Conservation (phyloP, 176 grass and related monocot species). For the Oryza meridionalis region DNA sequence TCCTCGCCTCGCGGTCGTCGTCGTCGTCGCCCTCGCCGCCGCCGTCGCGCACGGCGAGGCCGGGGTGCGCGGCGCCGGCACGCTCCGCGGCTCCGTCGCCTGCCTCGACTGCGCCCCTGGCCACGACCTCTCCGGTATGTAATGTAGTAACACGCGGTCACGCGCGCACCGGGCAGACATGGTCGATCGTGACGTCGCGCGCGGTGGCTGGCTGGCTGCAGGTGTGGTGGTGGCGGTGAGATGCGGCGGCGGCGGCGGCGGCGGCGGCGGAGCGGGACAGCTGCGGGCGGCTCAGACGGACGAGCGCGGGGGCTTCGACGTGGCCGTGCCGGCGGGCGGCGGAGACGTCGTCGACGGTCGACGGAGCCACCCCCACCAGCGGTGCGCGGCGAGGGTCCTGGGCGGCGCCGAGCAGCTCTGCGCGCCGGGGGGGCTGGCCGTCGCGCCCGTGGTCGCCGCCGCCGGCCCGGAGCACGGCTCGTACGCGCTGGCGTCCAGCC, state of each 20-base stretch:
- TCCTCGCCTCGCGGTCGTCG: not conserved
- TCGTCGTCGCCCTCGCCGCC: slow-evolving; percentile 10
- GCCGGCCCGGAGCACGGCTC: not conserved
- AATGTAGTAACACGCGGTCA: too few relatives aligned
- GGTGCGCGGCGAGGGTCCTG: slow-evolving; percentile 48
- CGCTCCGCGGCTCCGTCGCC: slow-evolving; percentile 40
- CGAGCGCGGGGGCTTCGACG: slow-evolving; percentile 36
- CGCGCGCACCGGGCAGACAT: too few relatives aligned
- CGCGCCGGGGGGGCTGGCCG: slow-evolving; percentile 30
- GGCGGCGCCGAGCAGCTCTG: slow-evolving; percentile 53
- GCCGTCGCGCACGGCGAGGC: slow-evolving; percentile 26
- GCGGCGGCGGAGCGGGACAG: not conserved
- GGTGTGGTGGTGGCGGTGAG: slow-evolving; percentile 53
- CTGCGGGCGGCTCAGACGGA: slow-evolving; percentile 35
- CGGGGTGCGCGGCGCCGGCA: not conserved
- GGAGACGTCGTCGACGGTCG: not conserved
- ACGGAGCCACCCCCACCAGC: not conserved
- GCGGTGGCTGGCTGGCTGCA: not conserved
- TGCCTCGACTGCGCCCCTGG: slow-evolving; percentile 52
- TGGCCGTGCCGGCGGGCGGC: slow-evolving; percentile 8
- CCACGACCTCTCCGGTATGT: slow-evolving; percentile 44
- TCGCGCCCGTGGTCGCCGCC: slow-evolving; percentile 32
- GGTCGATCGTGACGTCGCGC: too few relatives aligned
- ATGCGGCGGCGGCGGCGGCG: slow-evolving; percentile 22
- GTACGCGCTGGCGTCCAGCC: slow-evolving; percentile 42